These are phyloP conservation scores for Phellopilus nigrolimitatus DNA, from an alignment of 1,284 basidiomycete species.

Conservation along the genomic window DNA sequence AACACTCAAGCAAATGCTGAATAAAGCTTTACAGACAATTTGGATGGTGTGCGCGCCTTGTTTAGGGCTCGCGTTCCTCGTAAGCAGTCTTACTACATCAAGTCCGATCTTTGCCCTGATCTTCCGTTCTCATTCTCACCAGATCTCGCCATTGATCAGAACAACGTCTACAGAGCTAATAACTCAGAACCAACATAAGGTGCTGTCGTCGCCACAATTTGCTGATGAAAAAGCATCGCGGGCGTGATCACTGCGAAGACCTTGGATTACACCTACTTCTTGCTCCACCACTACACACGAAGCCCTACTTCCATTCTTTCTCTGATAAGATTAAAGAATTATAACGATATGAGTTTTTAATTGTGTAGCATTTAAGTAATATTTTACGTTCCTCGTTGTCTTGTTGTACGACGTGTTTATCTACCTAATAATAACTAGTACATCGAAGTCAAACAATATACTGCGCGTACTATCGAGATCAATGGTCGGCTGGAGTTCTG, in stretches of 20 bases:
- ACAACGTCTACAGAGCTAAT: constrained; percentile 10
- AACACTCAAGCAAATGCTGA: constrained; percentile 10
- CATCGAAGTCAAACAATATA: too few species aligned
- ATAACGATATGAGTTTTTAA: too few species aligned
- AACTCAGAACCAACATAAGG: not conserved
- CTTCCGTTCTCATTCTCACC: too few species aligned
- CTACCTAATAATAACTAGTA: too few species aligned
- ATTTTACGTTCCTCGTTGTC: too few species aligned
- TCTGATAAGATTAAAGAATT: too few species aligned
- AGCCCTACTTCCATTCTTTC: too few species aligned
- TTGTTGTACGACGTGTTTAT: too few species aligned
- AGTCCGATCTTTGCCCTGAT: constrained; percentile 9
- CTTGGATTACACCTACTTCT: not conserved
- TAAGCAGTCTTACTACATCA: constrained; percentile 28
- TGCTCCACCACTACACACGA: too few species aligned
- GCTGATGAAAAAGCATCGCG: constrained; percentile 10
- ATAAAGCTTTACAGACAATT: constrained; percentile 40
- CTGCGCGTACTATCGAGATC: too few species aligned
- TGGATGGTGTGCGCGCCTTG: constrained; percentile 61
- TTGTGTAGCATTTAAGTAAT: too few species aligned
- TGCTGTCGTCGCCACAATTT: not conserved
- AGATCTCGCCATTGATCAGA: constrained; percentile 20
- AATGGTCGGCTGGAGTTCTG: too few species aligned
- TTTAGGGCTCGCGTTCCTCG: constrained; percentile 48
- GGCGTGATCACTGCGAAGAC: not conserved